Percentiles rank a stretch among this genome's conserved stretches.
phyloP scores from a whole-genome alignment of 495 filamentous ascomycete genomes.

The Tuber indicum region DNA sequence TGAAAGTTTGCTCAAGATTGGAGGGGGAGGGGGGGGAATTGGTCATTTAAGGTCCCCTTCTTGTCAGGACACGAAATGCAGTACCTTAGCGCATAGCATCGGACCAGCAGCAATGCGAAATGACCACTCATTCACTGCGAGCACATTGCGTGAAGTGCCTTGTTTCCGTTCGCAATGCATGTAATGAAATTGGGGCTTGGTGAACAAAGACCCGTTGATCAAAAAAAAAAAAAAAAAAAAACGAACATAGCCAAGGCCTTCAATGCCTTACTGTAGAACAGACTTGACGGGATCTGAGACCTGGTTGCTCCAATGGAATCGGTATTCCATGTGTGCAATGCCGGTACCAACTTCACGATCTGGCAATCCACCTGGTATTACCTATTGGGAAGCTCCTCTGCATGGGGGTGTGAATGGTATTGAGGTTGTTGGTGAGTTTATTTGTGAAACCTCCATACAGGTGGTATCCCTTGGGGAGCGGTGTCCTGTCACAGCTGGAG shows the following conservation, averaged over 20 bases:
- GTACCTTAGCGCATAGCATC: not conserved
- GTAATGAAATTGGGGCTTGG: constrained; percentile 5
- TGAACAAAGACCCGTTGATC: constrained; percentile 2
- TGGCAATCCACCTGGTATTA: not conserved
- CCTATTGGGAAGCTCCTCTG: not conserved
- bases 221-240: constrained; percentile 1
- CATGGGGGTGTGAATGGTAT: not conserved
- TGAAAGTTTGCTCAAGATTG: not conserved
- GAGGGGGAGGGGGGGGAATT: not conserved
- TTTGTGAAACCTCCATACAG: not conserved
- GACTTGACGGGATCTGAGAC: not conserved
- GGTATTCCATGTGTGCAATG: not conserved
- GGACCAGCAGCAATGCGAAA: not conserved
- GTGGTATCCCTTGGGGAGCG: not conserved
- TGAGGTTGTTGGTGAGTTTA: not conserved
- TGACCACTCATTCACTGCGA: not conserved
- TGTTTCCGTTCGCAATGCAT: not conserved
- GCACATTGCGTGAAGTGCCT: not conserved
- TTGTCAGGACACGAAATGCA: not conserved
- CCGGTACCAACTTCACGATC: not conserved
- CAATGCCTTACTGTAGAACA: not conserved
- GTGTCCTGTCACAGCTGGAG: not conserved
- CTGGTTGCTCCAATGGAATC: not conserved
- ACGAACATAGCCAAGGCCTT: not conserved
- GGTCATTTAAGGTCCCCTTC: not conserved